Percentiles rank a stretch among this genome's conserved stretches.
Conservation (phyloP, 225 moss, liverwort and hornwort genomes). For the Pleurozium schreberi region DNA sequence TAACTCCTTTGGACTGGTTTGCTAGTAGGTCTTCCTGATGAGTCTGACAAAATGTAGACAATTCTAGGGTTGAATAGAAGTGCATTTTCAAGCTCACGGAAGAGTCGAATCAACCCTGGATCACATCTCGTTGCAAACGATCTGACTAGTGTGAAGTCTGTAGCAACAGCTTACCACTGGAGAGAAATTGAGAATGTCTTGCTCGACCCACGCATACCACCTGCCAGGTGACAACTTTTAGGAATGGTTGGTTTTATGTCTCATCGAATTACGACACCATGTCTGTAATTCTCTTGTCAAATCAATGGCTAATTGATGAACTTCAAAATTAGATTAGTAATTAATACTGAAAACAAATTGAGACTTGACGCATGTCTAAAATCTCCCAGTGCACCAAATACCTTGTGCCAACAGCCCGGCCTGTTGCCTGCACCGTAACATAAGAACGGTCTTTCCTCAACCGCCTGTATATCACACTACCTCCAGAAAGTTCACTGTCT, state of each 20-base stretch:
- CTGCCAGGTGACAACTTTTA: constrained; percentile 10
- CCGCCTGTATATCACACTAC: constrained; percentile 45
- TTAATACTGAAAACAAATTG: neutral
- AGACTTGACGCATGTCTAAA: neutral
- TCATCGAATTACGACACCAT: neutral
- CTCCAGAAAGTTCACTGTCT: constrained; percentile 28
- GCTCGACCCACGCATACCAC: constrained; percentile 72
- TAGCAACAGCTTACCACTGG: constrained; percentile 15
- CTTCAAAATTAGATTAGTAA: neutral
- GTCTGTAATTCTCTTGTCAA: neutral
- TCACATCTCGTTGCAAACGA: neutral
- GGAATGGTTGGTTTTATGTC: neutral
- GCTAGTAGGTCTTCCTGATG: constrained; percentile 19
- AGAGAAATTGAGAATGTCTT: constrained; percentile 54
- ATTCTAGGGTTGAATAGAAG: neutral
- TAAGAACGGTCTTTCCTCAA: constrained; percentile 40
- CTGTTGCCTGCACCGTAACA: constrained; percentile 48
- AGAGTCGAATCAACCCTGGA: neutral
- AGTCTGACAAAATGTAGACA: neutral
- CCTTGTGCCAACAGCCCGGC: constrained; percentile 58
- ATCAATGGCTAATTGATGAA: neutral
- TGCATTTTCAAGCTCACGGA: neutral
- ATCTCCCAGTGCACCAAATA: neutral
- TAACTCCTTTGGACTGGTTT: neutral
- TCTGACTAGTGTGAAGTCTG: neutral